A percentile compares a stretch with the other conserved stretches of the same genome.
These are phyloP conservation scores for Hypomyces perniciosus DNA, from an alignment of 2,329 filamentous ascomycete species.

Conservation along the genomic window DNA sequence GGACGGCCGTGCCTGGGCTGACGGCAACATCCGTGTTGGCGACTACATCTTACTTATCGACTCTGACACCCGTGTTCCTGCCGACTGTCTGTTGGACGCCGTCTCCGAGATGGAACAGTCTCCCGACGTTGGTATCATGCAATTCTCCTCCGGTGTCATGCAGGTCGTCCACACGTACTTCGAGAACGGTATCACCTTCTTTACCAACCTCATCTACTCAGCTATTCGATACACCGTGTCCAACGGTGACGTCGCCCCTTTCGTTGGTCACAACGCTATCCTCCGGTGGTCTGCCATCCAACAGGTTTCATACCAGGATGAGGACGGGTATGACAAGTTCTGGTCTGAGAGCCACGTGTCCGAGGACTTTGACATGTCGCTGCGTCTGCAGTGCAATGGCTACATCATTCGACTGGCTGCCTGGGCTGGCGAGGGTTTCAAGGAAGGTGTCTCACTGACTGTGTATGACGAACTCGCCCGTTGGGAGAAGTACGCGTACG, in stretches of 20 bases:
- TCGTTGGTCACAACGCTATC: slow-evolving; percentile 75
- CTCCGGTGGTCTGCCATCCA: slow-evolving; percentile 72
- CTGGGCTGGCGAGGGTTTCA: slow-evolving; percentile 71
- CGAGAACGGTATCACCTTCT: slow-evolving; percentile 64
- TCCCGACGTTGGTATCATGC: slow-evolving; percentile 71
- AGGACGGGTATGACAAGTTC: slow-evolving; percentile 70
- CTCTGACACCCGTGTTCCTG: slow-evolving; percentile 72
- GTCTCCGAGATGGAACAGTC: slow-evolving; percentile 78
- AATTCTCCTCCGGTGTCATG: slow-evolving; percentile 74
- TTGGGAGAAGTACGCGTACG: slow-evolving; percentile 85
- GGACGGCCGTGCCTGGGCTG: slow-evolving; percentile 68
- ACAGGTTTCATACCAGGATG: slow-evolving; percentile 63
- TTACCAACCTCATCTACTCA: slow-evolving; percentile 69
- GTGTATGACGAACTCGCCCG: slow-evolving; percentile 79
- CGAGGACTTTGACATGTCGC: slow-evolving; percentile 77
- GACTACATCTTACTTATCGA: slow-evolving; percentile 74
- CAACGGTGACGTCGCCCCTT: slow-evolving; percentile 70
- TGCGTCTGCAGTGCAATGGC: slow-evolving; percentile 65
- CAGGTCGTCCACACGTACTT: slow-evolving; percentile 70
- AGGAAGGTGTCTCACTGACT: slow-evolving; percentile 77
- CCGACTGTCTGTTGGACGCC: slow-evolving; percentile 71
- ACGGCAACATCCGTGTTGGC: slow-evolving; percentile 78
- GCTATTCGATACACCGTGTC: slow-evolving; percentile 73
- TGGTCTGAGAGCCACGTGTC: slow-evolving; percentile 78
- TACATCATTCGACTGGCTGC: slow-evolving; percentile 68